Conservation (phyloP, 2,329 filamentous ascomycete genomes). For the Talaromyces sp. region DNA sequence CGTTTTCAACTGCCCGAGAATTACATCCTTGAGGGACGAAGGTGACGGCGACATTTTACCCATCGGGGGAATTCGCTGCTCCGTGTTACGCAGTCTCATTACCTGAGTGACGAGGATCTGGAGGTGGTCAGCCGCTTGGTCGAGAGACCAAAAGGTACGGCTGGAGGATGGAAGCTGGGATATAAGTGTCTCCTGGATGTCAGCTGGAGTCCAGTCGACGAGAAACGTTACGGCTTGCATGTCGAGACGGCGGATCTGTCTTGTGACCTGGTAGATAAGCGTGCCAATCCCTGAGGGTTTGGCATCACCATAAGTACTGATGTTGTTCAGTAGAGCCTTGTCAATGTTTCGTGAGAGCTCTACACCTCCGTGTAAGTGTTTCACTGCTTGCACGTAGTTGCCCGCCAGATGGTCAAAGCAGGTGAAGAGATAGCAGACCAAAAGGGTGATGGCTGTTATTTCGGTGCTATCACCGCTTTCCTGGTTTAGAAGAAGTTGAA, state of each 20-base stretch:
- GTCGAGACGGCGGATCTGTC: constrained; percentile 32
- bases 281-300: constrained; percentile 1
- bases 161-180: background rate
- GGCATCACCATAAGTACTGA: background rate
- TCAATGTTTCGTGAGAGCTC: constrained; percentile 18
- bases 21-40: background rate
- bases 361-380: constrained; percentile 32
- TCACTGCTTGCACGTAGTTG: constrained; percentile 30
- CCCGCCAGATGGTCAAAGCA: constrained; percentile 35
- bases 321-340: constrained; percentile 11
- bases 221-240: constrained; percentile 32
- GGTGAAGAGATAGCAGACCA: constrained; percentile 38
- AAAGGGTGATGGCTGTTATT: constrained; percentile 28
- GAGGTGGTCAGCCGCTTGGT: constrained; percentile 29
- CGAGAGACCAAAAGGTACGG: constrained; percentile 23
- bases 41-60: background rate
- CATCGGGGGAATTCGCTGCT: constrained; percentile 15
- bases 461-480: constrained; percentile 16
- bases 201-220: constrained; percentile 23
- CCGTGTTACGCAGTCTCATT: constrained; percentile 25
- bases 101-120: constrained; percentile 24
- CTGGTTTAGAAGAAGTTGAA: constrained; percentile 20
- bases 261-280: constrained; percentile 26
- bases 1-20: background rate
- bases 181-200: constrained; percentile 19